Base-by-base conservation (phyloP, 2,329 filamentous ascomycete genomes). In the Paraconiothyrium sp. region DNA sequence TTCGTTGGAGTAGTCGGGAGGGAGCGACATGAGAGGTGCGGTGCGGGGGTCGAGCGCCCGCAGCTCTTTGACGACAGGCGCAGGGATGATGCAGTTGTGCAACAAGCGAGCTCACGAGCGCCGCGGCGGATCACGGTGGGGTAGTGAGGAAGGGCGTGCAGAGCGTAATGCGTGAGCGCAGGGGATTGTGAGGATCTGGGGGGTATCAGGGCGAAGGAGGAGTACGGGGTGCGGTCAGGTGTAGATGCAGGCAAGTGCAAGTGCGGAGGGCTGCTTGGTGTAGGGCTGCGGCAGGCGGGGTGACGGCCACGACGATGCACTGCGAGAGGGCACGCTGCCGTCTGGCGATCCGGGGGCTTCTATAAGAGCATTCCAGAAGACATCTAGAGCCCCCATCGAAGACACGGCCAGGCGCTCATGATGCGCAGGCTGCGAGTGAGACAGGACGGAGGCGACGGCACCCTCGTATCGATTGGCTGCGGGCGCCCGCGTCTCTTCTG, bases 1-100 rank as follows among this genome's bases (percentile, higher is more conserved):
- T 78, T 89, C 86, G 79, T 86, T 82, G 77, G 84, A 81, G 72
- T 79, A 79, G 72, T 78, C 76, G 70, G 76, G 70, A 62, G 77
- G 76, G 67, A 79, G 76, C 69, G 77, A 78, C 77, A 79, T 79
- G 69, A 72, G 70, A 64, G 66, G 61, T 60, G 66, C 67, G 69
- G 66, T 75, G 74, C 74, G 75, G 74, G 76, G 73, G 60, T 62
- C 54, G 63, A 35, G 72, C 66, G 67, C 69, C 69, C 67, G 69
- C 72, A 73, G 69, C 72, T 75, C 74, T 76, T 78, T 77, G 75
- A 76, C 70, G 68, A 74, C 70, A 59, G 61, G 69, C 67, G 74
- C 75, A 77, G 75, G 75, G 75, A 75, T 78, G 66, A 61, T 70
- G 70, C 68, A 62, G 67, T 68, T 62, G 67, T 68, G 72, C 67